These are phyloP conservation scores for Auriscalpium vulgare DNA, from an alignment of 768 basidiomycete species.

Conservation along the genomic window DNA sequence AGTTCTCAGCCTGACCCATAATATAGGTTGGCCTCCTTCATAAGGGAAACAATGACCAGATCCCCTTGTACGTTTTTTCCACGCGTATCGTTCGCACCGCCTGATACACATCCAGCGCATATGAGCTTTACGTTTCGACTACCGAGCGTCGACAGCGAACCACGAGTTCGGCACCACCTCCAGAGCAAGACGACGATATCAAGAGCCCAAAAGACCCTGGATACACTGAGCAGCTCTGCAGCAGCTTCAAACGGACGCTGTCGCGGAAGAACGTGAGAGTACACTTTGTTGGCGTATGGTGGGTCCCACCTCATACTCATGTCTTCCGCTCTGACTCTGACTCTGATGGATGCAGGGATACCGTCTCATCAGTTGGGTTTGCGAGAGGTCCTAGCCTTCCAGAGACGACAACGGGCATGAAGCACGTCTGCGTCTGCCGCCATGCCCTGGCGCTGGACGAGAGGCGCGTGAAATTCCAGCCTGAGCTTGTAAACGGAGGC, in stretches of 20 bases:
- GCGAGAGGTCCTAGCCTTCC: conserved; percentile 25
- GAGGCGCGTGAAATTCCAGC: conserved; percentile 37
- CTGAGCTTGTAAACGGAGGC: conserved; percentile 32
- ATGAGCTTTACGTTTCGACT: conserved; percentile 19
- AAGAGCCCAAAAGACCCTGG: too few species aligned
- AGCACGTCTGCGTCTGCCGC: conserved; percentile 30
- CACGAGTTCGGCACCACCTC: too few species aligned
- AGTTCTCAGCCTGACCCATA: neutral
- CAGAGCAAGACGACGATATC: too few species aligned
- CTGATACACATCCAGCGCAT: conserved; percentile 22
- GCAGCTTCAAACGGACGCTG: too few species aligned
- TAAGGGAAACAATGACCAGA: conserved; percentile 32
- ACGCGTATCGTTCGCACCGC: neutral
- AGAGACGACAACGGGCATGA: conserved; percentile 20
- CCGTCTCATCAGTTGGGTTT: conserved; percentile 37
- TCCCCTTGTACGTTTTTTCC: conserved; percentile 26
- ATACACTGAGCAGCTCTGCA: too few species aligned
- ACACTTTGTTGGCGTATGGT: conserved; percentile 40
- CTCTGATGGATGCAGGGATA: conserved; percentile 28
- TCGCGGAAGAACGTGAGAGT: conserved; percentile 18
- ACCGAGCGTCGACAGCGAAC: neutral
- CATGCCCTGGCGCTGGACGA: conserved; percentile 42
- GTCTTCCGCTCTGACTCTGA: neutral
- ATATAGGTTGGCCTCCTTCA: conserved; percentile 32
- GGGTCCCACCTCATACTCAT: neutral